A percentile compares a stretch with the other conserved stretches of the same genome.
Evolutionary conservation across 164 flowering plant genomes (phyloP).

Genomic region (Nelumbo lutea): DNA sequence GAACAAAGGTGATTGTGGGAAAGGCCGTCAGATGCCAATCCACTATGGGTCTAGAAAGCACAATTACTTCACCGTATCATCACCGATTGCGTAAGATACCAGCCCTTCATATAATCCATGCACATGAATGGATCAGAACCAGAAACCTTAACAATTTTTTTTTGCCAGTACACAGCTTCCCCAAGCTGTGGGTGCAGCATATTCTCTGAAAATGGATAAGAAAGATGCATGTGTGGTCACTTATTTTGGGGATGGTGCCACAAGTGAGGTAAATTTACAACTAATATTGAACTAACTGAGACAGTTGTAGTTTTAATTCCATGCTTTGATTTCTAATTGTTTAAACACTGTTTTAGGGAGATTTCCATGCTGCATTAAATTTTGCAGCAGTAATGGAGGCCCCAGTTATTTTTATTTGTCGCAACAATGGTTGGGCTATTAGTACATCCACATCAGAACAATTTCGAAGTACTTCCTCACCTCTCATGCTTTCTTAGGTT

Average conservation of each 20-base stretch:
- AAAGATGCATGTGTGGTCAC: slow-evolving; percentile 82
- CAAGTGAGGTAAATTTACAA: slow-evolving; percentile 71
- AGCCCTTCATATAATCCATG: background rate
- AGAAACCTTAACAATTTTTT: background rate
- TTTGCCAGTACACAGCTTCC: slow-evolving; percentile 77
- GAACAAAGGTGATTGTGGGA: slow-evolving; percentile 67
- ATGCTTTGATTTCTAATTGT: slow-evolving; percentile 16
- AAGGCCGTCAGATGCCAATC: slow-evolving; percentile 92
- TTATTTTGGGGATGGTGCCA: slow-evolving; percentile 87
- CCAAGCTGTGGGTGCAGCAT: slow-evolving; percentile 96
- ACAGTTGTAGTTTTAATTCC: background rate
- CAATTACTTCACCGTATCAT: slow-evolving; percentile 77
- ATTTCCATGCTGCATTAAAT: slow-evolving; percentile 93
- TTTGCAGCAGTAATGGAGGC: slow-evolving; percentile 91
- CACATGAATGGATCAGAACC: background rate
- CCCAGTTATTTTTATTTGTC: slow-evolving; percentile 85
- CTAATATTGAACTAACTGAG: background rate
- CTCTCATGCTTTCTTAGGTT: background rate
- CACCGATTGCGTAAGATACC: slow-evolving; percentile 79
- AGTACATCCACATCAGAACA: slow-evolving; percentile 90
- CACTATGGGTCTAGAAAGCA: slow-evolving; percentile 75
- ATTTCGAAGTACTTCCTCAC: slow-evolving; percentile 59
- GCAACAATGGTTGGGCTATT: slow-evolving; percentile 99
- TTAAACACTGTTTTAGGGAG: slow-evolving; percentile 54
- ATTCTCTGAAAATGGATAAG: slow-evolving; percentile 90